These are phyloP conservation scores for Yamadazyma kanchanaburiensis DNA, from an alignment of 1,139 yeast species.

Conservation along the genomic window DNA sequence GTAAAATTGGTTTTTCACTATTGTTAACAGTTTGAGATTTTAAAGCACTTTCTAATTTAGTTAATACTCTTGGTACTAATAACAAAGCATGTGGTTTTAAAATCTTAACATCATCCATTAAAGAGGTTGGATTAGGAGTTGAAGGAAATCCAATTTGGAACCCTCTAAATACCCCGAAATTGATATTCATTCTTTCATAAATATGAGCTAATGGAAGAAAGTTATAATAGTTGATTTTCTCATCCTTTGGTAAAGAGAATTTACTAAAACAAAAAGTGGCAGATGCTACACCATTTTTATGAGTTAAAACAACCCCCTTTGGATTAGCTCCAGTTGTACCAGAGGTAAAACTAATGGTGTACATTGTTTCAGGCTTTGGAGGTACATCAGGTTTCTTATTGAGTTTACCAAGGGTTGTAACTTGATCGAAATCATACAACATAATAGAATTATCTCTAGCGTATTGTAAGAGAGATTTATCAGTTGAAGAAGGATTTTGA, in stretches of 20 bases:
- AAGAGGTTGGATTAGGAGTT: conserved; percentile 39
- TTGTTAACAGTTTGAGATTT: conserved; percentile 41
- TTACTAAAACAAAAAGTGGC: conserved; percentile 23
- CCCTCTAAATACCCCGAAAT: conserved; percentile 29
- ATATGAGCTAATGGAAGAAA: conserved; percentile 36
- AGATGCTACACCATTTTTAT: conserved; percentile 51
- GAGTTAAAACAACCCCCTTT: conserved; percentile 68
- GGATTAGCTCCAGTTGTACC: conserved; percentile 73
- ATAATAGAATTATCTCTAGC: conserved; percentile 24
- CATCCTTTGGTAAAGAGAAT: conserved; percentile 1
- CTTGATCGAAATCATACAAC: conserved; percentile 49
- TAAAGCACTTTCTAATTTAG: conserved; percentile 55
- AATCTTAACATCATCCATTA: conserved; percentile 55
- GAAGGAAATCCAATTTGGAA: conserved; percentile 43
- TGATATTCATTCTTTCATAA: conserved; percentile 34
- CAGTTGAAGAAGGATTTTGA: conserved; percentile 12
- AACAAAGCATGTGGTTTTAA: conserved; percentile 52
- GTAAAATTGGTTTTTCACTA: conserved; percentile 30
- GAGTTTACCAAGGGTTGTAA: conserved; percentile 51
- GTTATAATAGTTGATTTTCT: conserved; percentile 12
- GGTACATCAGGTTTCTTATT: conserved; percentile 44
- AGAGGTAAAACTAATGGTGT: conserved; percentile 73
- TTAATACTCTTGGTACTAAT: conserved; percentile 65
- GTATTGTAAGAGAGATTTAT: conserved; percentile 12
- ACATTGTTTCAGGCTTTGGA: conserved; percentile 52